Percentiles rank a stretch among this genome's conserved stretches.
Conservation (phyloP, 2,329 filamentous ascomycete genomes). For the Paecilomyces variotii region DNA sequence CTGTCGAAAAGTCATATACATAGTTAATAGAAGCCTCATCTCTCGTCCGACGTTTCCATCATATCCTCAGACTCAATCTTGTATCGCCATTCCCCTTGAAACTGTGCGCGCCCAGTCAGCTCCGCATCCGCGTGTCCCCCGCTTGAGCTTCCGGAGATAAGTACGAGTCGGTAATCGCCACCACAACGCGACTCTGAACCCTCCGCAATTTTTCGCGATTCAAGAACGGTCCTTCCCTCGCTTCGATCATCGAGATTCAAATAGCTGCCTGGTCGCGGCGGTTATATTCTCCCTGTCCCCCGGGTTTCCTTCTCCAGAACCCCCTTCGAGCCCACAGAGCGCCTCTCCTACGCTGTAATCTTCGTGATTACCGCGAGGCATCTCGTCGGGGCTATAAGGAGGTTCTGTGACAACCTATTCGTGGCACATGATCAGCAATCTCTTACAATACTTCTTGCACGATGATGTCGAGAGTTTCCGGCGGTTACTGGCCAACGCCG, state of each 20-base stretch:
- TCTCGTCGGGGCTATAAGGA: constrained; percentile 50
- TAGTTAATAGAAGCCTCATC: background rate
- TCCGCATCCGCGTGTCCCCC: constrained; percentile 1
- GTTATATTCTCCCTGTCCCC: constrained; percentile 2
- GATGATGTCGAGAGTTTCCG: constrained; percentile 95
- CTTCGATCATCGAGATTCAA: background rate
- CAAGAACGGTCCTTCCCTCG: background rate
- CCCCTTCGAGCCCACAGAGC: constrained; percentile 28
- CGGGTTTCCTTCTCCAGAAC: constrained; percentile 12
- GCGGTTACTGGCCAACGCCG: constrained; percentile 70
- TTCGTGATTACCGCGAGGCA: constrained; percentile 83
- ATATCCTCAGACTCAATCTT: background rate
- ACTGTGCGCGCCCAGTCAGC: constrained; percentile 2
- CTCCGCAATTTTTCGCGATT: constrained; percentile 4
- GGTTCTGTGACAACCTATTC: constrained; percentile 23
- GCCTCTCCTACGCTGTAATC: constrained; percentile 90
- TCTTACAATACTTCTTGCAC: constrained; percentile 96
- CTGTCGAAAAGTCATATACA: background rate
- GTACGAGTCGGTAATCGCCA: constrained; percentile 4
- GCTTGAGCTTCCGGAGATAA: background rate
- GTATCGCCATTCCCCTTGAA: background rate
- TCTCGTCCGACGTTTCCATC: background rate
- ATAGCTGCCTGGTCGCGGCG: constrained; percentile 5
- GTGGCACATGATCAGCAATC: constrained; percentile 82
- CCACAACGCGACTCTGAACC: constrained; percentile 5